These are phyloP conservation scores for Mycena pura DNA, from an alignment of 768 basidiomycete species.

Conservation along the genomic window DNA sequence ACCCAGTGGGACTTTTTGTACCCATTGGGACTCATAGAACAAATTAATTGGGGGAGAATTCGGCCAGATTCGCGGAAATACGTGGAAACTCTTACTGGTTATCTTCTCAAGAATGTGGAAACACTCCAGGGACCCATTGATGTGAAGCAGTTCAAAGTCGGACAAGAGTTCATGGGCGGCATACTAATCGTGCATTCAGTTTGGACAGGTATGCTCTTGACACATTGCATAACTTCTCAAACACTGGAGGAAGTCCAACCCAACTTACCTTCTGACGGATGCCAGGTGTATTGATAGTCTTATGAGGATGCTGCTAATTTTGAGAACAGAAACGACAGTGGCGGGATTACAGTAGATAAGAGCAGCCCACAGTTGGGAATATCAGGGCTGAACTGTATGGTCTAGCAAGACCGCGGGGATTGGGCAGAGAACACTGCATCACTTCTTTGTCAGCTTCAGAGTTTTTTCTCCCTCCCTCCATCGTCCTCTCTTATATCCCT, in stretches of 20 bases:
- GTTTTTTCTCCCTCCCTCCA: no score
- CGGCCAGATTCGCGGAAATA: conserved; percentile 72
- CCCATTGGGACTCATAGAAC: no score
- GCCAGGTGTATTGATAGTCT: conserved; percentile 44
- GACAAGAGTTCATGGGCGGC: neutral
- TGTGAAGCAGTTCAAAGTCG: conserved; percentile 84
- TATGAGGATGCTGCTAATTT: neutral
- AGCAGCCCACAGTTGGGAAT: no score
- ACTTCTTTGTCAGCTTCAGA: no score
- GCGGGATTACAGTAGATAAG: no score
- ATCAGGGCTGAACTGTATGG: no score
- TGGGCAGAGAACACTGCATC: no score
- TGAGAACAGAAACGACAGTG: conserved; percentile 60
- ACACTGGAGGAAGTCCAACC: conserved; percentile 73
- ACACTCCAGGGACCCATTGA: conserved; percentile 67
- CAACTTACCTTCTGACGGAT: conserved; percentile 93
- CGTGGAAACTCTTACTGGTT: conserved; percentile 64
- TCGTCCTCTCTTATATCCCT: no score
- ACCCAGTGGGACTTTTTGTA: no score
- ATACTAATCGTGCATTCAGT: conserved; percentile 49
- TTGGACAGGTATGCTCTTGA: conserved; percentile 74
- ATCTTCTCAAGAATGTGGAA: conserved; percentile 63
- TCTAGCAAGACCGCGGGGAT: no score
- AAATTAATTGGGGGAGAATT: conserved; percentile 76
- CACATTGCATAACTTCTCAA: neutral